Base-by-base conservation (phyloP, 2,329 filamentous ascomycete species). In the Penicillium sp. region DNA sequence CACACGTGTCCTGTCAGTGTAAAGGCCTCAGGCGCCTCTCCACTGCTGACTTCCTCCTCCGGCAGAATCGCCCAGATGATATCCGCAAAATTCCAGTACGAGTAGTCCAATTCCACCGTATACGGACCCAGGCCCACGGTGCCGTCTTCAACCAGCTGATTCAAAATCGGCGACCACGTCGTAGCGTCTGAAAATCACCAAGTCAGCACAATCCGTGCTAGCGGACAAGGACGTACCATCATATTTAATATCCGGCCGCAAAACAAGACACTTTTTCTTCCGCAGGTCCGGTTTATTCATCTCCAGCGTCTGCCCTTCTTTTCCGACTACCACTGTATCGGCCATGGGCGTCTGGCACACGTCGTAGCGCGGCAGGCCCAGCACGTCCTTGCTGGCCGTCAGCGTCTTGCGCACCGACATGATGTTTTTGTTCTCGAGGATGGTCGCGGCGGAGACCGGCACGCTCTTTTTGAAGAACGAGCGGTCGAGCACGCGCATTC, bases 1-100 rank as follows among this genome's bases (percentile, higher is more conserved):
- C 86, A 83, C 51, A 97, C 86, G 65, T 97, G 93, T 20, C 94
- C 93, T 35, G 93, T 91, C 35, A 87, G 86, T 56, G 91, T 91
- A 77, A 96, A 97, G 49, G 91, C 91, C 30, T 85, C 83, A 2
- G 92, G 93, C 30, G 94, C 85, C 61, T 95, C 91, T 49, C 57
- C 57, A 24, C 16, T 45, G 42, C 87, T 86, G 62, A 91, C 85
- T 23, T 89, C 80, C 48, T 90, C 86, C 62, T 91, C 86, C 0
- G 92, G 92, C 1, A 99, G 79, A 55, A 97, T 84, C 3, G 90
- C 84, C 49, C 79, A 79, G 68, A 97, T 89, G 40, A 99, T 88
- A 64, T 97, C 92, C 60, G 88, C 79, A 70, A 95, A 93, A 51
- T 79, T 87, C 90, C 91, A 97, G 73, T 92, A 87, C 64, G 88